phyloP scores from a whole-genome alignment of 768 basidiomycete genomes.

The Lentinula sp. region DNA sequence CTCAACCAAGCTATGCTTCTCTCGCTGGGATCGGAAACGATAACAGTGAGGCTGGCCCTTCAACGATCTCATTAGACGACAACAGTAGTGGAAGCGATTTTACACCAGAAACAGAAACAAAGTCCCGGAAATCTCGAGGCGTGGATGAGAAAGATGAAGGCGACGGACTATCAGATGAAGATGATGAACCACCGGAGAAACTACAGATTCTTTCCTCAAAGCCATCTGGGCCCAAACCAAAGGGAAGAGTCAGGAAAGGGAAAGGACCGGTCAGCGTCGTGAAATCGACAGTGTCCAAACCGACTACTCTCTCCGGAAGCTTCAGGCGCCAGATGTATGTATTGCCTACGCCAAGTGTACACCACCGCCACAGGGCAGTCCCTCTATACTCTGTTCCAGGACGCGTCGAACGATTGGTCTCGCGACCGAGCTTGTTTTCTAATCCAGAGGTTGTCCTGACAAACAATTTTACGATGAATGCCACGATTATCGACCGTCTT shows the following conservation, averaged over 20 bases:
- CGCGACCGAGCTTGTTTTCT: slow-evolving; percentile 44
- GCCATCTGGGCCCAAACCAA: slow-evolving; percentile 14
- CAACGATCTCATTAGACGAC: slow-evolving; percentile 26
- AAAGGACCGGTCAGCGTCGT: slow-evolving; percentile 10
- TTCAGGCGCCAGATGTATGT: slow-evolving; percentile 48
- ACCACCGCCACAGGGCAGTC: slow-evolving; percentile 69
- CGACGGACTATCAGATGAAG: slow-evolving; percentile 16
- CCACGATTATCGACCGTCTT: slow-evolving; percentile 46
- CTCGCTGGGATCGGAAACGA: slow-evolving; percentile 26
- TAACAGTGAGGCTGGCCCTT: slow-evolving; percentile 29
- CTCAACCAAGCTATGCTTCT: slow-evolving; percentile 42
- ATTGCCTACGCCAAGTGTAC: slow-evolving; percentile 57
- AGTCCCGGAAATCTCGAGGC: neutral
- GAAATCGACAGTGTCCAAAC: slow-evolving; percentile 11
- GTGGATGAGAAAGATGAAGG: slow-evolving; percentile 15
- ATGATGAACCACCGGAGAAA: slow-evolving; percentile 5
- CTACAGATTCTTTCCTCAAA: slow-evolving; percentile 1
- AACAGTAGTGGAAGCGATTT: slow-evolving; percentile 52
- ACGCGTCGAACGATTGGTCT: slow-evolving; percentile 54
- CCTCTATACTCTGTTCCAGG: slow-evolving; percentile 48
- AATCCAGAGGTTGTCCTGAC: slow-evolving; percentile 37
- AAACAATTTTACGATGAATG: slow-evolving; percentile 47
- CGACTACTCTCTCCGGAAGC: slow-evolving; percentile 26
- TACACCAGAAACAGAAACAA: slow-evolving; percentile 31
- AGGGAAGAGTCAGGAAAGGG: slow-evolving; percentile 23